Evolutionary conservation across 2,329 filamentous ascomycete species (phyloP).

Genomic region (Cladorrhinum sp.): DNA sequence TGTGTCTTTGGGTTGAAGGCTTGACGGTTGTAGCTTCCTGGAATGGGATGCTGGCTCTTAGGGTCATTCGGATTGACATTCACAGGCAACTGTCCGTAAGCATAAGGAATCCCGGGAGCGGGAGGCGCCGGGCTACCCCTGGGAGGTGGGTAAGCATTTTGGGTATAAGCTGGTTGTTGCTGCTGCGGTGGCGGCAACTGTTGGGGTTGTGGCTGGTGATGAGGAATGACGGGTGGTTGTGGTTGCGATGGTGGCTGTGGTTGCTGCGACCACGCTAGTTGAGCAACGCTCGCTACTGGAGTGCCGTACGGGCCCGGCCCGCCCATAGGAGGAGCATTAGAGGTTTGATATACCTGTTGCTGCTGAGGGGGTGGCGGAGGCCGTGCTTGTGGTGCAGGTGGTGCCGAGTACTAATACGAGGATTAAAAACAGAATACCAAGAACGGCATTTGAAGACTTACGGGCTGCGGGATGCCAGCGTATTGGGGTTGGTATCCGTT

Average conservation of each 20-base stretch:
- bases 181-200: slow-evolving; percentile 15
- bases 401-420: slow-evolving; percentile 35
- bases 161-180: slow-evolving; percentile 29
- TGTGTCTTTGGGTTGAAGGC: slow-evolving; percentile 94
- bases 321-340: slow-evolving; percentile 34
- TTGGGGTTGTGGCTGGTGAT: slow-evolving; percentile 11
- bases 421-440: slow-evolving; percentile 11
- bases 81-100: slow-evolving; percentile 74
- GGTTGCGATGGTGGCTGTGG: not conserved
- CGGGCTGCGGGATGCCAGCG: slow-evolving; percentile 40
- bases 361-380: slow-evolving; percentile 18
- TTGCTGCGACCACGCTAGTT: slow-evolving; percentile 36
- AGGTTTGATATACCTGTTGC: slow-evolving; percentile 32
- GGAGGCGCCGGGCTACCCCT: slow-evolving; percentile 28
- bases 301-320: slow-evolving; percentile 34
- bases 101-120: slow-evolving; percentile 56
- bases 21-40: slow-evolving; percentile 74
- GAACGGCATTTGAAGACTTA: slow-evolving; percentile 33
- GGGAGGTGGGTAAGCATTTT: slow-evolving; percentile 29
- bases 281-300: slow-evolving; percentile 34
- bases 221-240: slow-evolving; percentile 12
- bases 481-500: slow-evolving; percentile 45
- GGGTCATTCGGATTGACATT: slow-evolving; percentile 68
- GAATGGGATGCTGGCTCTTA: slow-evolving; percentile 76
- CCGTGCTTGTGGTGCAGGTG: slow-evolving; percentile 28